Evolutionary conservation across 148 eudicot genomes (phyloP).

Genomic region (Rhododendron henanense): DNA sequence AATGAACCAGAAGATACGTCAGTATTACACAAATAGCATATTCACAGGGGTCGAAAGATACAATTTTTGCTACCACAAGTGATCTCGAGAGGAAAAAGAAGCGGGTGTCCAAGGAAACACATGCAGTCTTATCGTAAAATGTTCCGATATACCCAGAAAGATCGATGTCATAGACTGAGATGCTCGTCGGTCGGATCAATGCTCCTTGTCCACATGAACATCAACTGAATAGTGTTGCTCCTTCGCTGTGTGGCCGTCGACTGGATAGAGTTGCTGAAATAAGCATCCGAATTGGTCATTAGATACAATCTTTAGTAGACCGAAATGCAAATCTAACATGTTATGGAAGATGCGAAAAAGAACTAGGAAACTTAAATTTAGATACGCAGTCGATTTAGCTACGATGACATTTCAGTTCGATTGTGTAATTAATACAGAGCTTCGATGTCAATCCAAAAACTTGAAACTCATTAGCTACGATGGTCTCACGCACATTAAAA

Average conservation of each 20-base stretch:
- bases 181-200: neutral
- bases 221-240: neutral
- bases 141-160: neutral
- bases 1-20: too few species aligned
- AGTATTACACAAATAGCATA: neutral
- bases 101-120: neutral
- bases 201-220: neutral
- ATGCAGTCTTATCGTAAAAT: neutral
- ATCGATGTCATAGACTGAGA: neutral
- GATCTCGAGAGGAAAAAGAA: neutral
- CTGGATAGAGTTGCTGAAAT: constrained; percentile 3
- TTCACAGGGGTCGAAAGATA: neutral
- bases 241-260: neutral
- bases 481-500: neutral
- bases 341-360: neutral
- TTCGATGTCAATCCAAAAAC: neutral
- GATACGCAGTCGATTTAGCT: neutral
- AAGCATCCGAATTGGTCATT: neutral
- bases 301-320: neutral
- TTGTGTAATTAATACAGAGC: neutral
- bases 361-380: neutral
- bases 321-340: neutral
- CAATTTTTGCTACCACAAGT: neutral
- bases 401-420: neutral
- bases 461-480: neutral